These are phyloP conservation scores for Flaveria floridana DNA, from an alignment of 140 eudicot species.

Conservation along the genomic window DNA sequence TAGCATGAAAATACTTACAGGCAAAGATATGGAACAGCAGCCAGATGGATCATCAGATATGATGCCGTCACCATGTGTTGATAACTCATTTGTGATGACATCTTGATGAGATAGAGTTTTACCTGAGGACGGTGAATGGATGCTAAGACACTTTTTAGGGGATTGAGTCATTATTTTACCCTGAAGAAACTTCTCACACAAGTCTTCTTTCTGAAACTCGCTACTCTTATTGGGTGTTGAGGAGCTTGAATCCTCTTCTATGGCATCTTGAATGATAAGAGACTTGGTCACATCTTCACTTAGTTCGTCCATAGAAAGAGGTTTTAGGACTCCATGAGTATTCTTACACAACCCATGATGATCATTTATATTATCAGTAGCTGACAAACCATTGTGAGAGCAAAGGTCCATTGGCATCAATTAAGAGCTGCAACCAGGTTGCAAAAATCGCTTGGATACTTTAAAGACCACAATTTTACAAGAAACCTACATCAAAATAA, in stretches of 20 bases:
- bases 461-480: neutral
- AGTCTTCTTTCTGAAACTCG: constrained; percentile 34
- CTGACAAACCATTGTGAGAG: constrained; percentile 35
- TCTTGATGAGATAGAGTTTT: constrained; percentile 25
- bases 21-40: constrained; percentile 52
- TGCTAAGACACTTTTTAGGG: constrained; percentile 43
- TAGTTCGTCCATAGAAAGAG: constrained; percentile 51
- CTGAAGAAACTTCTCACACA: constrained; percentile 26
- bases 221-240: constrained; percentile 19
- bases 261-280: constrained; percentile 46
- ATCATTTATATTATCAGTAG: constrained; percentile 40
- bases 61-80: constrained; percentile 23
- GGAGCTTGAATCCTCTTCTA: constrained; percentile 26
- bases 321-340: constrained; percentile 26
- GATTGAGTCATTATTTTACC: constrained; percentile 16
- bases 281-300: constrained; percentile 35
- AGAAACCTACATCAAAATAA: constrained; percentile 24
- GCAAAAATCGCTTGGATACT: constrained; percentile 4
- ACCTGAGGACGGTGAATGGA: constrained; percentile 44
- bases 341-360: constrained; percentile 31
- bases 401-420: constrained; percentile 51
- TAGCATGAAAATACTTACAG: constrained; percentile 55
- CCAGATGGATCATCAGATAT: constrained; percentile 31
- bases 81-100: constrained; percentile 29
- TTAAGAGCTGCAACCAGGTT: constrained; percentile 32